Conservation (phyloP, 2,329 filamentous ascomycete genomes). For the Proliferodiscus dingleyae region DNA sequence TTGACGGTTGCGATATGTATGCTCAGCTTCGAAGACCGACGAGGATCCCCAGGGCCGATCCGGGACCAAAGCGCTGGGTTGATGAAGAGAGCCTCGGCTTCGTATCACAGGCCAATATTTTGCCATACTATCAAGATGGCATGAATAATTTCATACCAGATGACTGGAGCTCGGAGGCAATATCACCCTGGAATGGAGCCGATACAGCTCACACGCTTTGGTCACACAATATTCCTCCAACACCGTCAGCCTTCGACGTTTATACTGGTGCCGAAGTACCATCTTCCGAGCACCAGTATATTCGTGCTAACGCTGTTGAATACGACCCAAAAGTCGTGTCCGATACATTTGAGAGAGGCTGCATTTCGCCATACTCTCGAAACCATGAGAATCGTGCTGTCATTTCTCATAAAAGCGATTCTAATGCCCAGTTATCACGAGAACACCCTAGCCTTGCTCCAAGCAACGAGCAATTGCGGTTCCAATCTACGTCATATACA, state of each 20-base stretch:
- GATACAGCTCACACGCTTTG: not conserved
- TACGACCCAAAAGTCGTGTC: not conserved
- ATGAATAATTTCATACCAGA: not conserved
- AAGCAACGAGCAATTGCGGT: not conserved
- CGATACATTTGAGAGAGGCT: not conserved
- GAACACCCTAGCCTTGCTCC: not conserved
- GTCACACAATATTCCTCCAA: not conserved
- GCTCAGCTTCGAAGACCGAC: not conserved
- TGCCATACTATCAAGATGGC: not conserved
- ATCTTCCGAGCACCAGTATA: not conserved
- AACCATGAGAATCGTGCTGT: not conserved
- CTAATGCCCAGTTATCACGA: constrained; percentile 7
- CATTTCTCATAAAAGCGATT: not conserved
- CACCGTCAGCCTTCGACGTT: not conserved
- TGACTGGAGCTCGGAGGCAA: not conserved
- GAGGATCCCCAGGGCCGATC: not conserved
- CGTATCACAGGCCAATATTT: not conserved
- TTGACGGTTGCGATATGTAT: not conserved
- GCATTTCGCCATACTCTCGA: not conserved
- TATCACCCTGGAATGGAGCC: not conserved
- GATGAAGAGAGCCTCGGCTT: not conserved
- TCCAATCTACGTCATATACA: not conserved
- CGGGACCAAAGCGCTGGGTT: not conserved
- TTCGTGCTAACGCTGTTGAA: not conserved
- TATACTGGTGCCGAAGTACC: not conserved